These are phyloP conservation scores for Eimeria zaria DNA, from an alignment of 169 alveolate species.

Conservation along the genomic window DNA sequence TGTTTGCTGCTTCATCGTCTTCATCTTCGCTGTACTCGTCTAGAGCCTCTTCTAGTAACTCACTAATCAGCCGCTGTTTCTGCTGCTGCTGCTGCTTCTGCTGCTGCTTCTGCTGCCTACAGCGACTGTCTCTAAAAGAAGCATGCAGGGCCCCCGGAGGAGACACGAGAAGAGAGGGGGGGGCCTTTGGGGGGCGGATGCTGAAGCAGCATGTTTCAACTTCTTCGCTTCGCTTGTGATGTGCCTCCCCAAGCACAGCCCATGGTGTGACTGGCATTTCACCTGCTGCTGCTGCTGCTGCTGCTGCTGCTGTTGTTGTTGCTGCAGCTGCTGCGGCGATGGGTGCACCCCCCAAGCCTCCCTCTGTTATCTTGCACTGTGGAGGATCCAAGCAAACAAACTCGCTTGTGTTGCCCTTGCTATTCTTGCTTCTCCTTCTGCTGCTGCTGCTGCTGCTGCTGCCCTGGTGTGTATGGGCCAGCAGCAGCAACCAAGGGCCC, in stretches of 20 bases:
- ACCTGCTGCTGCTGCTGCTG: slow-evolving; percentile 43
- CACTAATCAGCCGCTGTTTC: slow-evolving; percentile 45
- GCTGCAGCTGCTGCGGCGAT: neutral
- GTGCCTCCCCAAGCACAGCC: slow-evolving; percentile 13
- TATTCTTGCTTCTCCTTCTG: neutral
- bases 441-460: slow-evolving; percentile 9
- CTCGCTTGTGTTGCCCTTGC: neutral
- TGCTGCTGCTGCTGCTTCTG: slow-evolving; percentile 67
- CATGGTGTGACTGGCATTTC: slow-evolving; percentile 49
- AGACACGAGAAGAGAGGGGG: neutral
- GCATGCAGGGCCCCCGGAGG: neutral
- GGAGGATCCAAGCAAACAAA: neutral
- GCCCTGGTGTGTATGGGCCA: neutral
- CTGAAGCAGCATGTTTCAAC: slow-evolving; percentile 42
- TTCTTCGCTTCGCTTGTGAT: slow-evolving; percentile 14
- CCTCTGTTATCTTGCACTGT: neutral
- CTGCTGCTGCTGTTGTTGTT: slow-evolving; percentile 10
- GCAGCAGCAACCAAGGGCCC: slow-evolving; percentile 19
- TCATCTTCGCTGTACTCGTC: slow-evolving; percentile 42
- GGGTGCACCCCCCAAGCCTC: neutral
- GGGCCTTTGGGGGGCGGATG: neutral
- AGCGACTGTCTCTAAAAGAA: neutral
- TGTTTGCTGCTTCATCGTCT: neutral
- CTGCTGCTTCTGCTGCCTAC: slow-evolving; percentile 33
- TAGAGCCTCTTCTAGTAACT: slow-evolving; percentile 53